Base-by-base conservation (phyloP, 2,329 filamentous ascomycete genomes). In the Chaetomium sp. region DNA sequence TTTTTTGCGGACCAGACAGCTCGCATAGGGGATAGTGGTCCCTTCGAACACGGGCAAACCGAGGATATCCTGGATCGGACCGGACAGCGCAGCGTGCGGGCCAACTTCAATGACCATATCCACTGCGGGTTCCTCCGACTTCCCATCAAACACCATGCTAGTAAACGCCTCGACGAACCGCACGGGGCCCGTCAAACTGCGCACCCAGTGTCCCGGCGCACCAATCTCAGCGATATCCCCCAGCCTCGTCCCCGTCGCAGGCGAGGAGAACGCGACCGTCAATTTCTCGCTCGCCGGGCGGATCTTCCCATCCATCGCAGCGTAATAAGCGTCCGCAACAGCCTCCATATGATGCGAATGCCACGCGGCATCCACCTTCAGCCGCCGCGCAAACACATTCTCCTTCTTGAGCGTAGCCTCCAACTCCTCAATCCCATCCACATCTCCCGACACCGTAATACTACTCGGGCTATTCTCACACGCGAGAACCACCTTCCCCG, bases 311-410 rank as follows among this genome's bases (percentile, higher is more conserved):
- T 54, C 49, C 59, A 62, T 59, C 2, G 54, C 52, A 33, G 63
- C 62, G 33, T 64, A 59, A 52, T 74, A 73, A 10, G 66, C 65
- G 37, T 68, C 67, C 1, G 65, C 68, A 10, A 70, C 61, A 19
- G 66, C 64, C 32, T 67, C 61, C 71, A 75, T 74, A 56, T 72
- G 71, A 35, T 67, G 68, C 0, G 72, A 74, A 61, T 77, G 75
- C 57, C 75, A 77, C 0, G 75, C 74, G 2, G 66, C 70, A 50
- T 73, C 71, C 14, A 75, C 72, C 4, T 66, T 68, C 6, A 74
- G 66, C 14, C 67, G 66, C 6, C 74, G 63, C 4, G 66, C 64
- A 55, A 74, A 72, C 61, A 68, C 64, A 40, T 64, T 66, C 14
- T 69, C 57, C 35, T 56, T 55, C 38, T 68, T 64, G 35, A 72